phyloP scores from a whole-genome alignment of 257 asterid species.

The Jacaranda copaia region DNA sequence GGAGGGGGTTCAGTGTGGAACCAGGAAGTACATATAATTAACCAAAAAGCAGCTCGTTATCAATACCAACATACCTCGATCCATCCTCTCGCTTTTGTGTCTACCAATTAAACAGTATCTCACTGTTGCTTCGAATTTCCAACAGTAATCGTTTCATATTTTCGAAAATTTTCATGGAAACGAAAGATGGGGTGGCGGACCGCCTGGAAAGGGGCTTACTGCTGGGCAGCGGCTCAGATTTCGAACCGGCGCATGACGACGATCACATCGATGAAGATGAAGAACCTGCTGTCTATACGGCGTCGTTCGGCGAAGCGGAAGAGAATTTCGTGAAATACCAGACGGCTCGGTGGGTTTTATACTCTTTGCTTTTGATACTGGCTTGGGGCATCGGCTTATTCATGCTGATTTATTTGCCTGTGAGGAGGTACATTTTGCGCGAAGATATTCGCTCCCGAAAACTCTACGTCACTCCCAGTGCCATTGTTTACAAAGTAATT shows the following conservation, averaged over 20 bases:
- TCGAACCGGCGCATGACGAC: constrained; percentile 29
- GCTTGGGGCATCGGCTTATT: constrained; percentile 88
- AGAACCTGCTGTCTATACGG: constrained; percentile 53
- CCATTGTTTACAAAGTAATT: constrained; percentile 73
- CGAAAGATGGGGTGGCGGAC: constrained; percentile 48
- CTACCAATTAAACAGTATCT: background rate
- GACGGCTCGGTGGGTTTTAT: constrained; percentile 65
- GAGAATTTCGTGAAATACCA: constrained; percentile 67
- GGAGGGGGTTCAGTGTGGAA: too few relatives aligned
- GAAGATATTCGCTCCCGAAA: constrained; percentile 67
- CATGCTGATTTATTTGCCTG: constrained; percentile 74
- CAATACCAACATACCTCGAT: too few relatives aligned
- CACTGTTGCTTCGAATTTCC: background rate
- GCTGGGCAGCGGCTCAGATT: constrained; percentile 33
- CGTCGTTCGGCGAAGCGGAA: constrained; percentile 71
- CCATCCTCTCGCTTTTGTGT: background rate
- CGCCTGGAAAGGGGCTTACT: constrained; percentile 67
- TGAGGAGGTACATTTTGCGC: constrained; percentile 66
- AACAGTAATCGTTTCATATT: background rate
- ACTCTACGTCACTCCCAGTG: constrained; percentile 63
- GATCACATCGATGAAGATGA: constrained; percentile 44
- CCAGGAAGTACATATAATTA: too few relatives aligned
- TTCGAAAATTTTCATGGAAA: constrained; percentile 48
- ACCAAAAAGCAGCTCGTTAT: too few relatives aligned
- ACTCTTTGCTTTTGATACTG: constrained; percentile 60